These are phyloP conservation scores for Gossypium herbaceum DNA, from an alignment of 345 rosid species.

Conservation along the genomic window DNA sequence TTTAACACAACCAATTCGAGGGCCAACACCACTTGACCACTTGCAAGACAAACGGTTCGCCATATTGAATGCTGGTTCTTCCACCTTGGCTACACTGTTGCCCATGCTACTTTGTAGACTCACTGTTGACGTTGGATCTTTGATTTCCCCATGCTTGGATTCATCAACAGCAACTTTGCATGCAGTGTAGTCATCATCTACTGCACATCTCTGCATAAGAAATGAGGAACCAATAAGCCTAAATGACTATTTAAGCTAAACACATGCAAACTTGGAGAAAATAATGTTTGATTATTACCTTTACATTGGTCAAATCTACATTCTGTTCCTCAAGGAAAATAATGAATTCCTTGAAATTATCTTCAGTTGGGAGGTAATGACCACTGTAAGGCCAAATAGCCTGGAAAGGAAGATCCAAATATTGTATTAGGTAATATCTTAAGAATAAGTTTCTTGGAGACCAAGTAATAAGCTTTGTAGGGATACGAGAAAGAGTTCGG, in stretches of 20 bases:
- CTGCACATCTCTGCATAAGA: neutral
- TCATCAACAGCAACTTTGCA: neutral
- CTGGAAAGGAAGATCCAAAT: neutral
- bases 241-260: neutral
- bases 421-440: too few species aligned
- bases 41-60: neutral
- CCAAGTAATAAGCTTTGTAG: too few species aligned
- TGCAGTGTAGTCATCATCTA: neutral
- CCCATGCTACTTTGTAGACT: neutral
- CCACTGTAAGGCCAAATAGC: constrained; percentile 7
- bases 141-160: neutral
- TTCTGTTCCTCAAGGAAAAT: constrained; percentile 3
- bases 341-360: constrained; percentile 3
- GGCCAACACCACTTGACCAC: neutral
- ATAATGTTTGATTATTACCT: neutral
- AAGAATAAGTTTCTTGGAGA: too few species aligned
- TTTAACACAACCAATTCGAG: neutral
- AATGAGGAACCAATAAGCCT: neutral
- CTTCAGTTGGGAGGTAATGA: constrained; percentile 10
- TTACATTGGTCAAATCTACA: constrained; percentile 1
- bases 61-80: neutral
- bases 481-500: too few species aligned
- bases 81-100: neutral
- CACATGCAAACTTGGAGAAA: neutral
- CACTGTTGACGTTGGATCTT: neutral